Evolutionary conservation across 2,329 filamentous ascomycete species (phyloP), one percentile per base, ranked within the genome.

Genomic region (Aspergillus luchuensis): DNA sequence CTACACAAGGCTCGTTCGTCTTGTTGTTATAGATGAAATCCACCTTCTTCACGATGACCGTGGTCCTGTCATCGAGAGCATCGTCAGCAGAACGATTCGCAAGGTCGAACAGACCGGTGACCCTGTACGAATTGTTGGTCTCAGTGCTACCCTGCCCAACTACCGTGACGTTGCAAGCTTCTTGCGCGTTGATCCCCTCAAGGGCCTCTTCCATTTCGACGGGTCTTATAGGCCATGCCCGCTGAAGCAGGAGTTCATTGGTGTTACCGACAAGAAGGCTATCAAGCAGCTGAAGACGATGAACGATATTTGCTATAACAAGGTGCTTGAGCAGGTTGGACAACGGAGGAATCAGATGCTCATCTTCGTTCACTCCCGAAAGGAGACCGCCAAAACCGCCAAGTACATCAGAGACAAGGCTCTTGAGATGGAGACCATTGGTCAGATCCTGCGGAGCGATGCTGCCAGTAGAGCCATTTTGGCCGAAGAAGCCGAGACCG

Each of bases 271-370:
- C 68, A 96, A 95, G 80, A 98, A 98, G 76, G 91, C 95, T 5
- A 99, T 99, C 79, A 99, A 98, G 79, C 95, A 99, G 76, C 82
- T 99, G 57, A 97, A 98, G 83, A 96, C 91, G 0, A 99, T 99
- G 95, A 99, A 99, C 72, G 95, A 99, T 69, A 93, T 99, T 57
- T 97, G 92, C 60, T 99, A 99, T 77, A 96, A 89, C 66, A 99
- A 99, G 77, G 93, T 97, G 28, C 86, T 99, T 57, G 95, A 99
- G 76, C 94, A 98, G 73, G 94, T 97, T 30, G 95, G 95, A 6
- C 89, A 90, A 61, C 90, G 96, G 71, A 88, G 91, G 65, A 97
- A 99, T 70, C 95, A 99, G 76, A 97, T 99, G 93, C 87, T 99
- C 41, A 97, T 99, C 61, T 99, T 99, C 72, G 95, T 99, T 5